A percentile compares a stretch with the other conserved stretches of the same genome.
These are phyloP conservation scores for Gossypium longicalyx DNA, from an alignment of 345 rosid species.

Conservation along the genomic window DNA sequence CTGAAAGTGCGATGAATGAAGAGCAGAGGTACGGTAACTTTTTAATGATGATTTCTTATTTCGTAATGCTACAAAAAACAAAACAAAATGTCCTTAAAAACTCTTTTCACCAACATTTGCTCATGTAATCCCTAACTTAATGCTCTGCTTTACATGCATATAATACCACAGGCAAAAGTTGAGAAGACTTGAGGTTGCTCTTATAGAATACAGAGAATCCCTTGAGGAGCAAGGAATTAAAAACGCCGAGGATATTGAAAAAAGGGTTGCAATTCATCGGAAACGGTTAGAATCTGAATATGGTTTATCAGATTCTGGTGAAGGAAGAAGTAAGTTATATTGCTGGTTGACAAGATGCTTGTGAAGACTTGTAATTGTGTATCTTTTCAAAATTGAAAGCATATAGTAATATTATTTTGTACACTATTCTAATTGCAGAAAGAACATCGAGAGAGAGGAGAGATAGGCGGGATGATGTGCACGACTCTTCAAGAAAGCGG, in stretches of 20 bases:
- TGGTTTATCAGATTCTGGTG: constrained; percentile 31
- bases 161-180: constrained; percentile 61
- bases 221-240: constrained; percentile 84
- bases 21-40: constrained; percentile 64
- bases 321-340: constrained; percentile 53
- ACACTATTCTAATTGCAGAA: constrained; percentile 37
- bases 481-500: constrained; percentile 69
- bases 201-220: constrained; percentile 93
- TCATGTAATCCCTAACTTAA: background rate
- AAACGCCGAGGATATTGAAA: constrained; percentile 80
- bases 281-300: constrained; percentile 71
- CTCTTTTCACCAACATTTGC: background rate
- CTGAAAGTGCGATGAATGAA: constrained; percentile 69
- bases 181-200: constrained; percentile 84
- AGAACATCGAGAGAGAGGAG: constrained; percentile 50
- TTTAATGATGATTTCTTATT: background rate
- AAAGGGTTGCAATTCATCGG: constrained; percentile 65
- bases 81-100: background rate
- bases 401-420: background rate
- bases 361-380: background rate
- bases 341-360: background rate
- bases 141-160: constrained; percentile 14
- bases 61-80: background rate
- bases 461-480: constrained; percentile 56
- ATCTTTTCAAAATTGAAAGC: background rate